phyloP scores from a whole-genome alignment of 1,139 yeast species.

The Saccharomyces pastorianus region DNA sequence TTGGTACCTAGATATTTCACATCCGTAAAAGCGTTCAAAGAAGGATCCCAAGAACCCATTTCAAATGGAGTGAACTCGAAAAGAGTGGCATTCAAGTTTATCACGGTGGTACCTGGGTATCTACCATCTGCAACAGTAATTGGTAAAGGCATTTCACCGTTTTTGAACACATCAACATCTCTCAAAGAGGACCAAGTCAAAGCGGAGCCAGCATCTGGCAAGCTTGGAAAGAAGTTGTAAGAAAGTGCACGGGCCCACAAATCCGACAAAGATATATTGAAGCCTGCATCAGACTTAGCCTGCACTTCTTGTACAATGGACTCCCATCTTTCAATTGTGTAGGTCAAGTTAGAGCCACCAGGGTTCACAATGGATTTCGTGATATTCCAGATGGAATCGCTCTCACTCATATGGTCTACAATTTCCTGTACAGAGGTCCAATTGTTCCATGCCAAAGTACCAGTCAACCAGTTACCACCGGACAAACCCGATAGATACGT shows the following conservation, averaged over 20 bases:
- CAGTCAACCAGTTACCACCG: conserved; percentile 39
- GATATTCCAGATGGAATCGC: conserved; percentile 51
- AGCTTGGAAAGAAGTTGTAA: conserved; percentile 58
- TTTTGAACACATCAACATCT: conserved; percentile 44
- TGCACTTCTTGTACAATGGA: conserved; percentile 21
- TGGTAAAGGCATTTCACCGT: conserved; percentile 74
- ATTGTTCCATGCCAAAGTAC: conserved; percentile 71
- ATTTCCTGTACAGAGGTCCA: conserved; percentile 69
- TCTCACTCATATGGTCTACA: conserved; percentile 28
- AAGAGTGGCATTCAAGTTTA: conserved; percentile 60
- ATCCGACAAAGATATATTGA: conserved; percentile 29
- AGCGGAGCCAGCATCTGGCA: conserved; percentile 41
- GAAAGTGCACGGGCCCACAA: conserved; percentile 62
- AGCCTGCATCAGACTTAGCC: conserved; percentile 4
- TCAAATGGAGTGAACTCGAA: conserved; percentile 79
- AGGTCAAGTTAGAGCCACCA: conserved; percentile 57
- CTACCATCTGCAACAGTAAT: conserved; percentile 73
- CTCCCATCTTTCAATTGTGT: conserved; percentile 46
- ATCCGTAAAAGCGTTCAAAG: conserved; percentile 58
- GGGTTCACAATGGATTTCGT: conserved; percentile 46
- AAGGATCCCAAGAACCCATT: conserved; percentile 84
- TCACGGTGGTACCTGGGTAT: conserved; percentile 52
- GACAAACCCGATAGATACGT: conserved; percentile 64
- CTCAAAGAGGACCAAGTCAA: conserved; percentile 22
- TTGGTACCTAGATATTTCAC: conserved; percentile 66